A percentile compares a stretch with the other conserved stretches of the same genome.
Evolutionary conservation across 768 basidiomycete species (phyloP).

Genomic region (Suillus occidentalis): DNA sequence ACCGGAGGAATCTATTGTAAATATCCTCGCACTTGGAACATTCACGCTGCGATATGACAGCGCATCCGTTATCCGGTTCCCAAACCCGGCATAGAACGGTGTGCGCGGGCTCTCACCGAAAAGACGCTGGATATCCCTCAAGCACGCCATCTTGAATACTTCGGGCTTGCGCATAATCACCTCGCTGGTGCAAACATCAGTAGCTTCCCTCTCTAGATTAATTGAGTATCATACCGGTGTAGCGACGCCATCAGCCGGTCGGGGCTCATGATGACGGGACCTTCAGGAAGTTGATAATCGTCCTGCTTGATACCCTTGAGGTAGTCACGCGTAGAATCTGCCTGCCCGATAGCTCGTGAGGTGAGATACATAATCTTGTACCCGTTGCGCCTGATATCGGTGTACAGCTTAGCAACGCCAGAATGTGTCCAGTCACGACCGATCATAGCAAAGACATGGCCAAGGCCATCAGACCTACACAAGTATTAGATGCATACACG

Average conservation of each 20-base stretch:
- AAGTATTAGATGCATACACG: neutral
- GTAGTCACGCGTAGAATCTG: slow-evolving; percentile 94
- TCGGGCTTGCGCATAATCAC: slow-evolving; percentile 99
- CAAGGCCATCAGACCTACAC: slow-evolving; percentile 87
- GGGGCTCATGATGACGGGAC: slow-evolving; percentile 98
- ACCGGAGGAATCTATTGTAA: slow-evolving; percentile 93
- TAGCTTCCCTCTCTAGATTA: neutral
- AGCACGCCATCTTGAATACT: slow-evolving; percentile 99
- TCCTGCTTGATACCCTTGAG: slow-evolving; percentile 94
- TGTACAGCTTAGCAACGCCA: slow-evolving; percentile 96
- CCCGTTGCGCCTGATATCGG: slow-evolving; percentile 91
- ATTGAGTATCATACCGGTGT: slow-evolving; percentile 67
- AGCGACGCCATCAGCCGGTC: slow-evolving; percentile 92
- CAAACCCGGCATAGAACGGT: slow-evolving; percentile 97
- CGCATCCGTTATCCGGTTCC: slow-evolving; percentile 97
- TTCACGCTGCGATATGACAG: slow-evolving; percentile 97
- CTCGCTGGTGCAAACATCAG: slow-evolving; percentile 53
- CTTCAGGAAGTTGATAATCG: slow-evolving; percentile 94
- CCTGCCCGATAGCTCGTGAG: slow-evolving; percentile 95
- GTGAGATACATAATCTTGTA: slow-evolving; percentile 99
- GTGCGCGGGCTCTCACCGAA: slow-evolving; percentile 73
- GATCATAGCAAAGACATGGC: slow-evolving; percentile 96
- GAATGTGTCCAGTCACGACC: slow-evolving; percentile 98
- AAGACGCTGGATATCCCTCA: slow-evolving; percentile 89
- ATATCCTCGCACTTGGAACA: slow-evolving; percentile 90